Percentiles rank a stretch among this genome's conserved stretches.
phyloP scores from a whole-genome alignment of 2,329 filamentous ascomycete species.

The Escovopsis sp. region DNA sequence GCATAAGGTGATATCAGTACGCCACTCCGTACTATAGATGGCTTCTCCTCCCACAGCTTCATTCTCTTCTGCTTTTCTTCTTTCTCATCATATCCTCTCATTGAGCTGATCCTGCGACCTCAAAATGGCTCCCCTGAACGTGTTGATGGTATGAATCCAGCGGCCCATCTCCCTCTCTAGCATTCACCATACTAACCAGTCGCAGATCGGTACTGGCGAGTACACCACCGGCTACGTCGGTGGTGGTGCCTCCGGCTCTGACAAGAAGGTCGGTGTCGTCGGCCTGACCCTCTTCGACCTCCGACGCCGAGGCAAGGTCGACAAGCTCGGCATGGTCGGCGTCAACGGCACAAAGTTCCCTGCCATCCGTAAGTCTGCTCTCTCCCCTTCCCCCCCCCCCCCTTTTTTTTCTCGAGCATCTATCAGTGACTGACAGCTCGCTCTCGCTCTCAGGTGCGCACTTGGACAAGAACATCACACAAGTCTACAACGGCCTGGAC shows the following conservation, averaged over 20 bases:
- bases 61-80: neutral
- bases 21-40: too few species aligned
- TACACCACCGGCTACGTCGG: conserved; percentile 94
- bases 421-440: too few species aligned
- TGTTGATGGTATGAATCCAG: conserved; percentile 44
- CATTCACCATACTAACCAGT: too few species aligned
- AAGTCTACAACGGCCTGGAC: conserved; percentile 81
- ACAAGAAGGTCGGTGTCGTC: conserved; percentile 94
- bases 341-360: conserved; percentile 82
- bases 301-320: conserved; percentile 75
- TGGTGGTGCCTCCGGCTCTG: conserved; percentile 65
- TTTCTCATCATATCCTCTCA: neutral
- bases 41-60: neutral
- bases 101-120: conserved; percentile 1
- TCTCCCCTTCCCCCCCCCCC: too few species aligned
- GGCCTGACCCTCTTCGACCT: conserved; percentile 82
- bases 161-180: neutral
- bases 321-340: conserved; percentile 75
- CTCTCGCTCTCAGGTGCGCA: conserved; percentile 47
- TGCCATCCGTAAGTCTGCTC: conserved; percentile 55
- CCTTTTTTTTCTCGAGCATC: too few species aligned
- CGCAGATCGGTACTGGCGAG: conserved; percentile 75
- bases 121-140: conserved; percentile 45
- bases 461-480: conserved; percentile 71
- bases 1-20: too few species aligned